Evolutionary conservation across 2,329 filamentous ascomycete species (phyloP), one percentile per base, ranked within the genome.

Genomic region (Verticillium klebahnii): DNA sequence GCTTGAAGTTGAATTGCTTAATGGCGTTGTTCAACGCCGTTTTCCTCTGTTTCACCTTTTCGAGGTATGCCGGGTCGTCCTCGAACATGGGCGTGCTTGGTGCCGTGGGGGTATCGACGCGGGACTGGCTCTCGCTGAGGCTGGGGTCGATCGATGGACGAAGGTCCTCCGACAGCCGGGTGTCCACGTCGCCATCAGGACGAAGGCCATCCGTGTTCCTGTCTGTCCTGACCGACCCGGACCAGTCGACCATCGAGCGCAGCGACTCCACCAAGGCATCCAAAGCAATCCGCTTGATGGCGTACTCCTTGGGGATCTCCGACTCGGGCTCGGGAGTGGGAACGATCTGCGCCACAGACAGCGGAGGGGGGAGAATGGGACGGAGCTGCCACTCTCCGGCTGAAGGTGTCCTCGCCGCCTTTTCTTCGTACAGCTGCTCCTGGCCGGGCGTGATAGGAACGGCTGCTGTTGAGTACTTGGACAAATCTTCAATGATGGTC

Each of bases 1-100:
- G 93, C 74, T 99, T 99, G 81, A 94, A 97, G 74, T 99, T 99
- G 82, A 99, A 99, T 65, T 92, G 90, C 58, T 89, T 87, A 60
- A 97, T 90, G 2, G 91, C 94, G 69, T 96, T 95, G 59, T 89
- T 91, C 64, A 98, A 78, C 0, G 95, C 95, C 7, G 92, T 98
- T 78, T 99, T 99, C 65, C 90, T 86, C 63, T 93, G 91, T 77
- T 98, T 98, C 61, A 93, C 92, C 74, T 90, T 96, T 71, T 98
- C 95, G n/a, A 99, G 81, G 69, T 97, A 90, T 65, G 88, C 92
- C 0, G 94, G 94, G 70, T 99, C 95, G 71, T 99, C 96, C 62
- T 97, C 93, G 3, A 87, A 76, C 2, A 88, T 78, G 23, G 87
- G 90, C 0, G 91, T 93, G 6, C 85, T 89, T 8, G 87, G 85